A percentile compares a stretch with the other conserved stretches of the same genome.
These are phyloP conservation scores for Podospora pseudocomata DNA, from an alignment of 495 filamentous ascomycete genomes.

Conservation along the genomic window DNA sequence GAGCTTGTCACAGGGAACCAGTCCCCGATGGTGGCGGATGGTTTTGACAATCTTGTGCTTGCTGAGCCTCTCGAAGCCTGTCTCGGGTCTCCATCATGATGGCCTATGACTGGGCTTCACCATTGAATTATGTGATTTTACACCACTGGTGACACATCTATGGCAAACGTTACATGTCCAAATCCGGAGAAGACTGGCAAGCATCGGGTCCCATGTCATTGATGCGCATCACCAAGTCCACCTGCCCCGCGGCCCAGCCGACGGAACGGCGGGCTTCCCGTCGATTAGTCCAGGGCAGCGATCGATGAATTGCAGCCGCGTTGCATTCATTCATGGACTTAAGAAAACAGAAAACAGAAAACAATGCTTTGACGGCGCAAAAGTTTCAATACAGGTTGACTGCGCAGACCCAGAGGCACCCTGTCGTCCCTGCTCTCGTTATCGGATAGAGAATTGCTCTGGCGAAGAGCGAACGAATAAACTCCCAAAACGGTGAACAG, in stretches of 20 bases:
- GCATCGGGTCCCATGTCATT: not conserved
- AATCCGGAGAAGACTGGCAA: not conserved
- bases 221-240: not conserved
- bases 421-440: not conserved
- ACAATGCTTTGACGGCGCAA: not conserved
- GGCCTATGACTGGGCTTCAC: not conserved
- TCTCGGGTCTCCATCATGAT: not conserved
- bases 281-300: not conserved
- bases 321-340: not conserved
- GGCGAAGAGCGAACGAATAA: not conserved
- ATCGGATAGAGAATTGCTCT: not conserved
- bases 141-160: not conserved
- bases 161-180: not conserved
- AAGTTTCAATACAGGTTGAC: not conserved
- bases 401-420: not conserved
- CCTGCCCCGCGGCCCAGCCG: not conserved
- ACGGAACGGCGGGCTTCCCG: not conserved
- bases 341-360: too few species aligned
- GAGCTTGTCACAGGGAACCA: not conserved
- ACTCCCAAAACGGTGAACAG: slow-evolving; percentile 3
- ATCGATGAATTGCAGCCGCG: not conserved
- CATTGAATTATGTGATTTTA: not conserved
- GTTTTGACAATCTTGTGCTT: not conserved
- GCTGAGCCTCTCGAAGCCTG: not conserved
- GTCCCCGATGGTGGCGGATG: not conserved